Base-by-base conservation (phyloP, 2,329 filamentous ascomycete species). In the Didymella pinodella region DNA sequence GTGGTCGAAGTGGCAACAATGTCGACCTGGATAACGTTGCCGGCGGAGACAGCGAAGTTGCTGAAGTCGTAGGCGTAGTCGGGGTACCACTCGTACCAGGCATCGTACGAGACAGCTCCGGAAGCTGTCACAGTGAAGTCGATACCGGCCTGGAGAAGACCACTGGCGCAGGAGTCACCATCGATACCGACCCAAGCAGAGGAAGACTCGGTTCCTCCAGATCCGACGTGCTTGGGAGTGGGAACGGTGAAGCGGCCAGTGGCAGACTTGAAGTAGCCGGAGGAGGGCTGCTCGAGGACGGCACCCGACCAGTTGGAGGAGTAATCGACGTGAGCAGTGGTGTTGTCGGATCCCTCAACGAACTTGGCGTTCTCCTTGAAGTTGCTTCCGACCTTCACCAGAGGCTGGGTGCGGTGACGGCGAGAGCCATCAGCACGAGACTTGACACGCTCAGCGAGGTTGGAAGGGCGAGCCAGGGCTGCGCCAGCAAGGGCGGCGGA, bases 1-100 rank as follows among this genome's bases (percentile, higher is more conserved):
- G 75, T 80, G 12, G 71, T 80, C 22, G 77, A 80, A 2, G 69
- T 80, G 5, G 76, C 75, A 59, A 71, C 73, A 61, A 75, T 79
- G 56, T 67, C 79, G 62, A 80, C 68, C 28, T 67, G 75, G 54
- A 85, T 79, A 5, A 71, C 68, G 53, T 85, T 78, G 14, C 83
- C 83, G 1, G 79, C 78, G 18, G 32, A 56, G 55, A 86, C 74
- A 41, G 67, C 53, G 59, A 86, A 76, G 54, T 76, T 76, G 55
- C 64, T 71, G 72, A 86, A 86, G 67, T 84, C 80, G 65, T 84
- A 81, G 26, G 84, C 81, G 64, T 82, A 82, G 66, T 85, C 82
- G 0, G 85, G 85, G 65, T 82, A 86, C 85, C 85, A 88, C 71
- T 87, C 85, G 66, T 85, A 87, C 84, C 85, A 88, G 18, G 84